These are phyloP conservation scores for Amanita molliuscula DNA, from an alignment of 768 basidiomycete species.

Conservation along the genomic window DNA sequence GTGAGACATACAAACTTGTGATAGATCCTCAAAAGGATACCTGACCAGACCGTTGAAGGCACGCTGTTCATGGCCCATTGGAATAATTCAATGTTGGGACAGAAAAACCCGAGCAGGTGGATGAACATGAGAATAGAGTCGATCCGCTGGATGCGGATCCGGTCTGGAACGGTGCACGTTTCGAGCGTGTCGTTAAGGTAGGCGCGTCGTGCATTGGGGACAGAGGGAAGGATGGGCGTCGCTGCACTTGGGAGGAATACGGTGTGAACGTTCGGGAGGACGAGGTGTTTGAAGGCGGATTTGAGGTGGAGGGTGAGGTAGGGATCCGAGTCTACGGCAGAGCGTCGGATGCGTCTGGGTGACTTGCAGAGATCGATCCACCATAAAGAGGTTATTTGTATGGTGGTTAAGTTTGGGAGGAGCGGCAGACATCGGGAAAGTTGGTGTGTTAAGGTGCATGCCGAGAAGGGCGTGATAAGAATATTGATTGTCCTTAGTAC, in stretches of 20 bases:
- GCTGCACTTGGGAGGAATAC: background rate
- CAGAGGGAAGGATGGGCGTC: background rate
- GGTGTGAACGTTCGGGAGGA: background rate
- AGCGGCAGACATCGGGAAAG: background rate
- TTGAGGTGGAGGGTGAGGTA: conserved; percentile 5
- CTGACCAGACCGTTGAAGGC: background rate
- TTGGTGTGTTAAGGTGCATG: background rate
- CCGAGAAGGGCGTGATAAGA: background rate
- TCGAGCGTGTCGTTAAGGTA: background rate
- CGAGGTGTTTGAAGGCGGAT: background rate
- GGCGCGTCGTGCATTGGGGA: background rate
- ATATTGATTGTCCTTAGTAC: background rate
- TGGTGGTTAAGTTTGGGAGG: background rate
- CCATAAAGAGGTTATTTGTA: conserved; percentile 1
- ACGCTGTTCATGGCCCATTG: background rate
- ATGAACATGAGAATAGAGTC: background rate
- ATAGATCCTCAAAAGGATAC: background rate
- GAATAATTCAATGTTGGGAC: background rate
- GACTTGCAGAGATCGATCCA: background rate
- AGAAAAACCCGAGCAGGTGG: background rate
- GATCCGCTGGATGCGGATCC: background rate
- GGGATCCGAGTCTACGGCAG: background rate
- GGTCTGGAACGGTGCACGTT: background rate
- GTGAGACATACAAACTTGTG: background rate
- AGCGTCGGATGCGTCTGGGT: background rate